Evolutionary conservation across 805 yeast genomes (phyloP), one percentile per base, ranked within the genome.

Genomic region (Saccharomycopsis javanensis): DNA sequence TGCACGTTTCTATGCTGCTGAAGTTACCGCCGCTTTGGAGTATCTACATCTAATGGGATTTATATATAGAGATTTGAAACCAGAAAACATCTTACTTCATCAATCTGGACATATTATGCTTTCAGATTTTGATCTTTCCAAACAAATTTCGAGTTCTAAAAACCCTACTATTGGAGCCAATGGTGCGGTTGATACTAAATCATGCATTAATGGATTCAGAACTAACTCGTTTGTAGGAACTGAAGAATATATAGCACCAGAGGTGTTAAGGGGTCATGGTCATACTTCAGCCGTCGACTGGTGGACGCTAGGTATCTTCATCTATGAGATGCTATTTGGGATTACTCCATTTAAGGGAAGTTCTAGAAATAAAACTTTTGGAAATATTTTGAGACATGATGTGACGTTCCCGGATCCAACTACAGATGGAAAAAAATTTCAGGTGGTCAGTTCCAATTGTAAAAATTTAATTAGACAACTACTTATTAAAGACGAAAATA

Each of bases 161-260:
- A 83, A 79, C 61, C 98, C 98, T 0, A 80, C 83, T 16, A 78
- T 89, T 63, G 71, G 75, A 42, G 73, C 70, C 56, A 68, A 77
- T 62, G 86, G 88, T 25, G 85, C 88, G 5, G 71, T 92, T 8
- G 99, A 94, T 69, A 94, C 99, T 0, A 92, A 89, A 67, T 87
- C 94, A 1, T 92, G 97, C 65, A 89, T 90, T 50, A 96, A 92
- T 67, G 96, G 96, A 11, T 94, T 95, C 71, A 77, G 98, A 65
- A 94, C 99, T 1, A 95, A 94, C 69, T 91, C 98, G 0, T 94
- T 94, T 75, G 99, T 94, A 35, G 99, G 99, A 1, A 94, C 99
- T 0, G 99, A 94, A 68, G 99, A 94, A 68, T 94, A 94, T 69
- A 90, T 94, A 65, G 98, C 99, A 0, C 99, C 99, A 0, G 99